Percentiles rank a stretch among this genome's conserved stretches.
These are phyloP conservation scores for Triglochin maritima DNA, from an alignment of 106 monocot species.

Conservation along the genomic window DNA sequence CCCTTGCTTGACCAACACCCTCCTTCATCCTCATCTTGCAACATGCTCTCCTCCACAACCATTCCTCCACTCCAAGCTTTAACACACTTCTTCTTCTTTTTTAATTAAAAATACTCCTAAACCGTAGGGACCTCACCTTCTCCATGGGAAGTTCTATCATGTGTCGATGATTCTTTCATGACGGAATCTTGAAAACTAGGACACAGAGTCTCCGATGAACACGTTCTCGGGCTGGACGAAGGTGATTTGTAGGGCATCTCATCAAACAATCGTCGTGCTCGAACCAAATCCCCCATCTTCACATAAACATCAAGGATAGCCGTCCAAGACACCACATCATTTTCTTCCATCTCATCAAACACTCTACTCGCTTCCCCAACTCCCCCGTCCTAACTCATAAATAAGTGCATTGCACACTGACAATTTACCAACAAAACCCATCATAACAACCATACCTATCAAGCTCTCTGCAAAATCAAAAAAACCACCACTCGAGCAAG, in stretches of 20 bases:
- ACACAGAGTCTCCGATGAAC: too few species aligned
- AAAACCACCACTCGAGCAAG: not conserved
- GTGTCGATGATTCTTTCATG: too few species aligned
- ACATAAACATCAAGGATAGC: constrained; percentile 43
- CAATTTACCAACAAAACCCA: constrained; percentile 13
- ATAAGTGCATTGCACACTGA: constrained; percentile 45
- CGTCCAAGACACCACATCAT: constrained; percentile 66
- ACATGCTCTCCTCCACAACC: too few species aligned
- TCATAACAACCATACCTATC: not conserved
- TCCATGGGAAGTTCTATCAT: too few species aligned
- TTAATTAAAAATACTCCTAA: too few species aligned
- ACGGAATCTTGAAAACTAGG: too few species aligned
- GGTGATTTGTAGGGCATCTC: constrained; percentile 56
- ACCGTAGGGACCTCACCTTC: too few species aligned
- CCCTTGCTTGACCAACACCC: too few species aligned
- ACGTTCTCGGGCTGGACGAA: too few species aligned
- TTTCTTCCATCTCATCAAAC: constrained; percentile 45
- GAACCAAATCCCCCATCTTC: constrained; percentile 34
- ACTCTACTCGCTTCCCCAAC: constrained; percentile 15
- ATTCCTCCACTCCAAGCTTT: too few species aligned
- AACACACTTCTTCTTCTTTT: too few species aligned
- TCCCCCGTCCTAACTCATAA: constrained; percentile 31
- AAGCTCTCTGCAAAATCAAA: not conserved
- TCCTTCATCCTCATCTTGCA: too few species aligned
- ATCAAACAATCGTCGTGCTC: constrained; percentile 32